Evolutionary conservation across 2,329 filamentous ascomycete species (phyloP), one percentile per base, ranked within the genome.

Genomic region (Beauveria sp.): DNA sequence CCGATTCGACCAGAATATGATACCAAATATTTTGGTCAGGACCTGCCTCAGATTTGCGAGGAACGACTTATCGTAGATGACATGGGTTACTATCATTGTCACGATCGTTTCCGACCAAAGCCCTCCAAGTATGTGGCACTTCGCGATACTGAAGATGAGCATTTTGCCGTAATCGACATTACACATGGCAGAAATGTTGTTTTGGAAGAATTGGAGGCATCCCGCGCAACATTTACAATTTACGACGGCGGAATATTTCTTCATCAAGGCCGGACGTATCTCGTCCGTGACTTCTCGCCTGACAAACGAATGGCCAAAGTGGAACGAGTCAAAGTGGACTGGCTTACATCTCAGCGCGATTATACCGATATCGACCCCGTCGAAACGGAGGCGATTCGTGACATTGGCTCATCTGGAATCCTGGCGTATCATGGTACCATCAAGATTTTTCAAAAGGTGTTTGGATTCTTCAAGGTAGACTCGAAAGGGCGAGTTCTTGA

Each of bases 391-490:
- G 88, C 88, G 2, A 92, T 96, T 65, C 87, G 91, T 8, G 83
- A 81, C 20, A 90, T 97, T 43, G 66, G 74, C 0, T 78, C 77
- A 1, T 88, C 86, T 0, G 74, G 79, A 3, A 89, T 83, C 0
- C 83, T 86, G 64, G 93, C 93, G 1, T 98, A 91, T 75, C 93
- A 91, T 71, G 95, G 95, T 42, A 79, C 85, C 0, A 93, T 99
- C 71, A 88, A 89, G 68, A 93, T 98, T 69, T 85, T 88, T 65
- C 89, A 93, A 66, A 88, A 90, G 34, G 92, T 99, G 2, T 98
- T 96, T 72, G 95, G 95, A 2, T 99, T 95, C 78, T 98, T 97
- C 82, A 98, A 98, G 72, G 79, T 97, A n/a, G 93, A 98, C 74
- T 89, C 88, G 70, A 88, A 86, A 67, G 85, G 89, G 1, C 86